Evolutionary conservation across 2,329 filamentous ascomycete genomes (phyloP).

Genomic region (Colletotrichum sp.): DNA sequence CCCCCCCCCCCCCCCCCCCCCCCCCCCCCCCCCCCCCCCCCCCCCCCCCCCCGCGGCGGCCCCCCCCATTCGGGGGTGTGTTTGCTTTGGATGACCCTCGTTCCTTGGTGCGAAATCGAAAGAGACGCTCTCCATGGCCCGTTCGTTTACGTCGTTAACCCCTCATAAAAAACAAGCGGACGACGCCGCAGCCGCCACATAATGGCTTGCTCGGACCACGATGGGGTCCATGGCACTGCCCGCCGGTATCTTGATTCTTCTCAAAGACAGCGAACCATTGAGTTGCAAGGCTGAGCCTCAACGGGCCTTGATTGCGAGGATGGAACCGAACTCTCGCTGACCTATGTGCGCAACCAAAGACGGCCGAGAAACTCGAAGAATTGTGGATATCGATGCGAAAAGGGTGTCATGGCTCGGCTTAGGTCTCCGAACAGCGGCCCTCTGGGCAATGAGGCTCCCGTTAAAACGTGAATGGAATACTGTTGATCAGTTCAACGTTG

Average conservation of each 20-base stretch:
- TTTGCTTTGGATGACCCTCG: slow-evolving; percentile 7
- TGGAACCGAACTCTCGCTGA: background rate
- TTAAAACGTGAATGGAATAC: background rate
- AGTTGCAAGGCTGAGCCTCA: background rate
- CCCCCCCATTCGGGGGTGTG: background rate
- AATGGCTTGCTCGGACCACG: slow-evolving; percentile 15
- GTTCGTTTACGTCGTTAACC: slow-evolving; percentile 14
- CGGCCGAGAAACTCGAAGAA: background rate
- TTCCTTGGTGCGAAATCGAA: background rate
- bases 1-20: too few species aligned
- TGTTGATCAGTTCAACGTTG: background rate
- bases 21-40: too few species aligned
- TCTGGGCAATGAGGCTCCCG: background rate
- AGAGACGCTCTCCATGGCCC: background rate
- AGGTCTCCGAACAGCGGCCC: background rate
- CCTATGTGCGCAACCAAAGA: background rate
- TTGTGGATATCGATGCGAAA: slow-evolving; percentile 10
- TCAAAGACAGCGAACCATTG: background rate
- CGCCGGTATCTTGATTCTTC: background rate
- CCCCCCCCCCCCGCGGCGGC: too few species aligned
- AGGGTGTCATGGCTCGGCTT: slow-evolving; percentile 8
- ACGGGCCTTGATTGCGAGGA: background rate
- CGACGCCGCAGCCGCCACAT: slow-evolving; percentile 17
- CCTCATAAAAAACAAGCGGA: slow-evolving; percentile 4
- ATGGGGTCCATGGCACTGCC: background rate